A percentile compares a stretch with the other conserved stretches of the same genome.
Evolutionary conservation across 805 yeast species (phyloP).

Genomic region (Candida lessepsii): DNA sequence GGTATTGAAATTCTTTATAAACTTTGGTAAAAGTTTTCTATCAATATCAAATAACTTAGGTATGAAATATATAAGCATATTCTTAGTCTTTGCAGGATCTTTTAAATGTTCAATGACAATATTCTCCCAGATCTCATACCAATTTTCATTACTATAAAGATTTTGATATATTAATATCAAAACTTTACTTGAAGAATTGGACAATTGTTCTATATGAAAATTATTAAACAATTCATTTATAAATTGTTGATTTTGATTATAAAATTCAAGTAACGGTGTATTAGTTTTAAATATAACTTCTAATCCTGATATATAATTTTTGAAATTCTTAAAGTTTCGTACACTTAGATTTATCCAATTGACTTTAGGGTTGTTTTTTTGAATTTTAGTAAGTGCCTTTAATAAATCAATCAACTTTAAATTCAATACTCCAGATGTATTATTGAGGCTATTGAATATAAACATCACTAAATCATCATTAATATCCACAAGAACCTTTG

Average conservation of each 20-base stretch:
- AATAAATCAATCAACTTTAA: constrained; percentile 7
- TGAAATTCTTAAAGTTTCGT: constrained; percentile 6
- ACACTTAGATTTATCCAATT: constrained; percentile 2
- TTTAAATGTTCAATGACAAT: constrained; percentile 27
- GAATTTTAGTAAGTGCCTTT: not conserved
- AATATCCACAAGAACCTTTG: not conserved
- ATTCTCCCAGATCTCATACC: constrained; percentile 55
- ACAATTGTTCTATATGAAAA: constrained; percentile 60
- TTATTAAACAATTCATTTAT: constrained; percentile 38
- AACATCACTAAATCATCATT: not conserved
- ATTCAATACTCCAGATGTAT: constrained; percentile 5
- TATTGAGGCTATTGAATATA: not conserved
- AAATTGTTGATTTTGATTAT: constrained; percentile 18
- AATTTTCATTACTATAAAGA: constrained; percentile 28
- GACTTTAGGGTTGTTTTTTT: not conserved
- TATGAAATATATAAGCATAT: constrained; percentile 57
- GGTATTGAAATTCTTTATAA: not conserved
- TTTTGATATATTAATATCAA: constrained; percentile 32
- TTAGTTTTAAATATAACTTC: constrained; percentile 9
- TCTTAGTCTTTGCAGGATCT: constrained; percentile 23
- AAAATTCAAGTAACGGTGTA: not conserved
- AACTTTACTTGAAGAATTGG: constrained; percentile 66
- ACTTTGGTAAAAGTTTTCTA: constrained; percentile 15
- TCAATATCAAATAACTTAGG: constrained; percentile 62
- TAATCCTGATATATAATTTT: constrained; percentile 5